Evolutionary conservation across 352 stramenopile species (phyloP).

Genomic region (Phytopythium sindhum): DNA sequence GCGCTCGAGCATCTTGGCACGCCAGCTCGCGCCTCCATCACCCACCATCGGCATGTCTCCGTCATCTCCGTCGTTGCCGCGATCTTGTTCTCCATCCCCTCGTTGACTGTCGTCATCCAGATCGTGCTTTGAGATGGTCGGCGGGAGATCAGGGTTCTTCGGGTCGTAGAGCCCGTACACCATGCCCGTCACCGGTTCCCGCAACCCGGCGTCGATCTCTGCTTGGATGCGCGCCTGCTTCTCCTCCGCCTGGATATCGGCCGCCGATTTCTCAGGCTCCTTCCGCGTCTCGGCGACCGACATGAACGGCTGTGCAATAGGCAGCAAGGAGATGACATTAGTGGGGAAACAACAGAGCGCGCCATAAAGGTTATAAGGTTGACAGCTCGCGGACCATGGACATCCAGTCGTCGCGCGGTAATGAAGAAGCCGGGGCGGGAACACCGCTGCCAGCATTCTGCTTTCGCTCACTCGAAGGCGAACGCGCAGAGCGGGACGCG

Average conservation of each 20-base stretch:
- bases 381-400: constrained; percentile 34
- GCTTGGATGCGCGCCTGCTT: constrained; percentile 62
- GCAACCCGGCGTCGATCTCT: constrained; percentile 70
- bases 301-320: constrained; percentile 43
- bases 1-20: constrained; percentile 78
- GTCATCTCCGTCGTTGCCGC: constrained; percentile 8
- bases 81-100: background rate
- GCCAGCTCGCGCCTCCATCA: constrained; percentile 79
- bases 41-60: constrained; percentile 40
- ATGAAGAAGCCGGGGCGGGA: constrained; percentile 2
- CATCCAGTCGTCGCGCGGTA: constrained; percentile 81
- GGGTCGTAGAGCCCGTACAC: constrained; percentile 79
- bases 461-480: background rate
- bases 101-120: constrained; percentile 3
- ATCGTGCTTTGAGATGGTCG: constrained; percentile 24
- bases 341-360: background rate
- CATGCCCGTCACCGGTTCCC: constrained; percentile 76
- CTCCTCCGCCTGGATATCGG: constrained; percentile 37
- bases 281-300: constrained; percentile 14
- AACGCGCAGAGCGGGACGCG: background rate
- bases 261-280: constrained; percentile 31
- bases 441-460: background rate
- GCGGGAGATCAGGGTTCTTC: constrained; percentile 55
- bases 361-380: too few species aligned
- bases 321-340: background rate